A percentile compares a stretch with the other conserved stretches of the same genome.
These are phyloP conservation scores for Ceriops decandra DNA, from an alignment of 345 rosid species.

Conservation along the genomic window DNA sequence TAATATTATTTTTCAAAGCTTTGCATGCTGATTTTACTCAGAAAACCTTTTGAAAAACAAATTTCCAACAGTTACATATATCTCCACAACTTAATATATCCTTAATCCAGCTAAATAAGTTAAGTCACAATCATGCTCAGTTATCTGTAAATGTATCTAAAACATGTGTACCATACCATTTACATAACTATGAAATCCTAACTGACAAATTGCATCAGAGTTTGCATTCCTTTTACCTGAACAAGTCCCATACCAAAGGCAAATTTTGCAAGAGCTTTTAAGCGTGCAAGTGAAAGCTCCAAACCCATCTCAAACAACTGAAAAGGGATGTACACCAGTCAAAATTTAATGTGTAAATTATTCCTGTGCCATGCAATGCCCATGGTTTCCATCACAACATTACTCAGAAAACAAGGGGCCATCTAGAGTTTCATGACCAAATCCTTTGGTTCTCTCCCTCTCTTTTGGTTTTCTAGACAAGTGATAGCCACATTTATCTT, in stretches of 20 bases:
- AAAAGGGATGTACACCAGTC: slow-evolving; percentile 30
- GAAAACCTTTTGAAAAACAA: too few relatives aligned
- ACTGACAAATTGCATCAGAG: neutral
- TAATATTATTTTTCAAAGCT: too few relatives aligned
- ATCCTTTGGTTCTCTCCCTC: neutral
- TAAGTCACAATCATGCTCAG: too few relatives aligned
- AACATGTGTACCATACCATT: too few relatives aligned
- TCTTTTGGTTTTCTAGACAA: neutral
- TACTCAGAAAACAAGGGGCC: neutral
- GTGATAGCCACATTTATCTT: neutral
- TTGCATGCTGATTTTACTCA: too few relatives aligned
- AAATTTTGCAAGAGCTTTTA: slow-evolving; percentile 92
- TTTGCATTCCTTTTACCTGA: slow-evolving; percentile 55
- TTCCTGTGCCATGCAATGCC: slow-evolving; percentile 7
- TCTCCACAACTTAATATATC: too few relatives aligned
- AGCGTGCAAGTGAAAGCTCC: slow-evolving; percentile 94
- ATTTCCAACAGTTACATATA: too few relatives aligned
- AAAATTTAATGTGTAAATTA: slow-evolving; percentile 13
- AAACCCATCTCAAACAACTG: slow-evolving; percentile 99
- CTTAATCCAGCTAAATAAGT: too few relatives aligned
- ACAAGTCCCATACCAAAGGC: slow-evolving; percentile 97
- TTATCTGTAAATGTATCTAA: too few relatives aligned
- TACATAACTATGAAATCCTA: too few relatives aligned
- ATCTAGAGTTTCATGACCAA: too few relatives aligned
- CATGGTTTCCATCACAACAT: slow-evolving; percentile 5